Evolutionary conservation across 2,329 filamentous ascomycete species (phyloP), one percentile per base, ranked within the genome.

Genomic region (Penicillium decumbens): DNA sequence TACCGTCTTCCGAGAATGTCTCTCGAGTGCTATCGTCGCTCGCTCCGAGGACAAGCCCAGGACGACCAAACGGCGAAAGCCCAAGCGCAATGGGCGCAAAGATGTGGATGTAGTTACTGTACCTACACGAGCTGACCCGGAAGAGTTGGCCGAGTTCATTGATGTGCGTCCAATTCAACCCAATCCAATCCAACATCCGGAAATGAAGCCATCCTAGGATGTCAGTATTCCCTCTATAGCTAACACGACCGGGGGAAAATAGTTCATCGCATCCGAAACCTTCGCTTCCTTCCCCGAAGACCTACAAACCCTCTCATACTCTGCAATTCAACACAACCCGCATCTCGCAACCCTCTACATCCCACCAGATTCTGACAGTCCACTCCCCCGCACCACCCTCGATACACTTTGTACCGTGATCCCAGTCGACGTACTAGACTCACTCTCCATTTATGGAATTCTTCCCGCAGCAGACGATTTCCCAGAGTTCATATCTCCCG

Each of bases 81-180:
- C 45, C 41, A 60, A 53, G 43, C 58, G 51, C 50, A 54, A 45
- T 43, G 46, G 49, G 23, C 53, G 51, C 25, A 53, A 51, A 47
- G 53, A 50, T 15, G 43, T 29, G 18, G 53, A 54, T 23, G 41
- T 49, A 29, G 38, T 28, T 24, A 37, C 15, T 7, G 13, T 43
- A 1, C 29, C 51, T 24, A 57, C 59, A 20, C 54, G 59, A 45
- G 63, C 69, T 15, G 74, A 81, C 57, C 80, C 80, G 4, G 84
- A 86, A 58, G 88, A 91, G 47, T 71, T 93, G 20, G 80, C 82
- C 24, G 89, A 95, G 1, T 95, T 95, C 69, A 83, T 88, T 46
- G 84, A 91, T 59, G 80, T 82, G 72, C 33, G 61, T 55, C 15
- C 18, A 39, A 18, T 18, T 18, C 15, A 18, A 18, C 15, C 15